Conservation (phyloP, 345 rosid genomes). For the Sonneratia caseolaris region DNA sequence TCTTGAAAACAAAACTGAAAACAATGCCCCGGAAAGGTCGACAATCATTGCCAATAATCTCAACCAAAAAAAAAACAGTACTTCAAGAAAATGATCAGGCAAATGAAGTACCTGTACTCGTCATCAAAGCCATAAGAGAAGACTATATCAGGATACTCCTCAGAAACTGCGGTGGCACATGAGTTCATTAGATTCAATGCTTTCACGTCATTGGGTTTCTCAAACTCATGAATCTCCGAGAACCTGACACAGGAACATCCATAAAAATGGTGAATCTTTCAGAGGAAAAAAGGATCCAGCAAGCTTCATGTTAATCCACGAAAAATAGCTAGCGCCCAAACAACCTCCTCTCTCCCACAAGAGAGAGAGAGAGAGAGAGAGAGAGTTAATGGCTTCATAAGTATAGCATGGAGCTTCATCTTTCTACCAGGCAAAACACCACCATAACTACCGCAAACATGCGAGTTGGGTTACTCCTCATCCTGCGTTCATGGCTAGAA, state of each 20-base stretch:
- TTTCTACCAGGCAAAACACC: neutral
- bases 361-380: no score
- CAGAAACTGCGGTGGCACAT: slow-evolving; percentile 49
- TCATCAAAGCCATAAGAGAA: slow-evolving; percentile 77
- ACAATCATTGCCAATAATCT: neutral
- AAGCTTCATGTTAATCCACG: neutral
- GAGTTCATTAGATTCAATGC: slow-evolving; percentile 64
- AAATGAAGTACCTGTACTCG: slow-evolving; percentile 55
- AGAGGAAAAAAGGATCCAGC: neutral
- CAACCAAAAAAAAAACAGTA: neutral
- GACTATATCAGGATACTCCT: slow-evolving; percentile 66
- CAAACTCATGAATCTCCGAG: slow-evolving; percentile 56
- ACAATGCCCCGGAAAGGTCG: neutral
- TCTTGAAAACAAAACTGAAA: slow-evolving; percentile 76
- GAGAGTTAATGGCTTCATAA: neutral
- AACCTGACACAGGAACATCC: slow-evolving; percentile 25
- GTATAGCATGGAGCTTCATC: neutral
- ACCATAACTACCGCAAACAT: neutral
- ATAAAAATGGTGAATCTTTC: neutral
- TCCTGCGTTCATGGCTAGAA: no score
- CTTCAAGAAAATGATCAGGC: neutral
- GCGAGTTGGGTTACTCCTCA: neutral
- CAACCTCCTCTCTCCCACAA: neutral
- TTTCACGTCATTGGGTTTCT: slow-evolving; percentile 65
- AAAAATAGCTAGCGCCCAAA: neutral